Evolutionary conservation across 2,329 filamentous ascomycete genomes (phyloP).

Genomic region (Exophiala calicioides): DNA sequence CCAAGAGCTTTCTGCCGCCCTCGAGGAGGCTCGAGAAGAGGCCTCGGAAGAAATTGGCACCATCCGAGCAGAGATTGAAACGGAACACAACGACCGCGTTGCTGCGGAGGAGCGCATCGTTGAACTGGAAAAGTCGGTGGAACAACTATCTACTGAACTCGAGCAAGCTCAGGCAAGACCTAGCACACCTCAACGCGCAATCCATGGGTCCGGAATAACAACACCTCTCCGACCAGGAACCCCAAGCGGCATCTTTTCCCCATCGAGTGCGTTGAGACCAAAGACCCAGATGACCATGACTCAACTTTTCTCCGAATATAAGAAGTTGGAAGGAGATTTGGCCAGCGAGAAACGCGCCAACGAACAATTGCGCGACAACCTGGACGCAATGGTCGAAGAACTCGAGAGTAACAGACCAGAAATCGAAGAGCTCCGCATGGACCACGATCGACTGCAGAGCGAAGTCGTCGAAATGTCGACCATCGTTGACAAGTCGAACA

Average conservation of each 20-base stretch:
- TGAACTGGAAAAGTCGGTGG: slow-evolving; percentile 65
- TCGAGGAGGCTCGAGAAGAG: slow-evolving; percentile 63
- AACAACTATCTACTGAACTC: slow-evolving; percentile 60
- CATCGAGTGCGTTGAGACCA: slow-evolving; percentile 49
- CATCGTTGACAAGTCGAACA: slow-evolving; percentile 77
- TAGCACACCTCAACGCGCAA: slow-evolving; percentile 55
- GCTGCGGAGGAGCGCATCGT: slow-evolving; percentile 63
- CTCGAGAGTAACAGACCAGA: slow-evolving; percentile 86
- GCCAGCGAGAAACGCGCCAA: slow-evolving; percentile 72
- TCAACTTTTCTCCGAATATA: slow-evolving; percentile 64
- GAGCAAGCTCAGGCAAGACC: slow-evolving; percentile 47
- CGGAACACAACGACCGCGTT: slow-evolving; percentile 61
- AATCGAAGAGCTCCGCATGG: slow-evolving; percentile 78
- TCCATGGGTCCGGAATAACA: slow-evolving; percentile 51
- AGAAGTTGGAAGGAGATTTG: slow-evolving; percentile 66
- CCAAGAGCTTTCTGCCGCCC: slow-evolving; percentile 57
- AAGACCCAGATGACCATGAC: slow-evolving; percentile 64
- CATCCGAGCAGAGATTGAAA: slow-evolving; percentile 56
- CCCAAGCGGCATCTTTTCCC: slow-evolving; percentile 53
- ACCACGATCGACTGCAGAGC: slow-evolving; percentile 75
- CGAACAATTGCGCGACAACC: slow-evolving; percentile 70
- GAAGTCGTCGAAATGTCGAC: slow-evolving; percentile 83
- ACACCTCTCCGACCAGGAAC: slow-evolving; percentile 55
- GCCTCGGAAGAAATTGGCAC: slow-evolving; percentile 61
- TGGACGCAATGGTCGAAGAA: slow-evolving; percentile 83